Evolutionary conservation across 768 basidiomycete genomes (phyloP).

Genomic region (Dentipellis fragilis): DNA sequence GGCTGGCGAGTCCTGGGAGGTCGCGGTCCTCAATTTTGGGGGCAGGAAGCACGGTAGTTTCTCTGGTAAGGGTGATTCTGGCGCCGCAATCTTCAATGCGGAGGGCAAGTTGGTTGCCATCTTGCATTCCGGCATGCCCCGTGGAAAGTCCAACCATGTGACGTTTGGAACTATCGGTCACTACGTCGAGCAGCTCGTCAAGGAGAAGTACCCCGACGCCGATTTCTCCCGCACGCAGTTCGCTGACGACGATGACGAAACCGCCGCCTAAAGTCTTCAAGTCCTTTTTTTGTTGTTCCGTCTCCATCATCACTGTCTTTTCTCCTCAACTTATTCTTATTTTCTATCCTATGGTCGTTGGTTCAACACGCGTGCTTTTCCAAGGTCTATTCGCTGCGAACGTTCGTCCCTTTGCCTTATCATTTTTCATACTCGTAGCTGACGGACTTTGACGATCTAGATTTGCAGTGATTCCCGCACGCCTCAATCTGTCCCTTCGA

Average conservation of each 20-base stretch:
- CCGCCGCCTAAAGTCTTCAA: neutral
- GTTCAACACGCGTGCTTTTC: too few species aligned
- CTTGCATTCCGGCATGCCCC: constrained; percentile 19
- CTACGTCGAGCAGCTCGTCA: constrained; percentile 20
- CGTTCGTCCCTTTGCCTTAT: too few species aligned
- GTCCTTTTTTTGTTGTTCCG: neutral
- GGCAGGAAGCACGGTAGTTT: constrained; percentile 20
- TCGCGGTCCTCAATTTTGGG: constrained; percentile 25
- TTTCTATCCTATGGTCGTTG: too few species aligned
- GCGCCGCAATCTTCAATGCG: constrained; percentile 27
- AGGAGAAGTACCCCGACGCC: constrained; percentile 12
- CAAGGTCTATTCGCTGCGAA: too few species aligned
- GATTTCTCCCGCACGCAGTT: constrained; percentile 15
- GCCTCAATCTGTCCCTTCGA: too few species aligned
- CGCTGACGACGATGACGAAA: too few species aligned
- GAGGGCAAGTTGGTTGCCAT: constrained; percentile 17
- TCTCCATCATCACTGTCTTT: too few species aligned
- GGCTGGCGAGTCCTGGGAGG: constrained; percentile 21
- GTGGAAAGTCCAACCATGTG: constrained; percentile 14
- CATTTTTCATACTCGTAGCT: too few species aligned
- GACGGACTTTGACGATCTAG: too few species aligned
- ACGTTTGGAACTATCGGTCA: constrained; percentile 17
- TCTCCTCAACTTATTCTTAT: too few species aligned
- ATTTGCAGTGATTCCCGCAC: too few species aligned
- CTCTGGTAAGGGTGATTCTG: constrained; percentile 30